Conservation (phyloP, 306 rosid genomes). For the Mucuna pruriens region DNA sequence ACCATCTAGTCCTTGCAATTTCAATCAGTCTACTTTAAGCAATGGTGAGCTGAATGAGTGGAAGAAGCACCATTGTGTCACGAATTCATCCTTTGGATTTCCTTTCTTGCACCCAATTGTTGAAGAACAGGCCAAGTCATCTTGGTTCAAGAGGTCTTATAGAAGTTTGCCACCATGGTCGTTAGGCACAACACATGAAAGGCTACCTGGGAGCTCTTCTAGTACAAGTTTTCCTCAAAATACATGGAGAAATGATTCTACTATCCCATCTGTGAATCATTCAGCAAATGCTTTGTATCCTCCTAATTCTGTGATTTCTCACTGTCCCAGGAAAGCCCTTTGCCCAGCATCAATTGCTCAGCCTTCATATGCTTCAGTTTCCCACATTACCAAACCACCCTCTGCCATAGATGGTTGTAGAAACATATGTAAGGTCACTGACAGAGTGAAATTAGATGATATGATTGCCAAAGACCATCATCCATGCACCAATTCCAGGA, state of each 20-base stretch:
- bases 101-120: constrained; percentile 61
- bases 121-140: constrained; percentile 51
- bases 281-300: constrained; percentile 47
- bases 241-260: constrained; percentile 42
- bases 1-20: constrained; percentile 46
- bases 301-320: constrained; percentile 42
- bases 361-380: constrained; percentile 46
- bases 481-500: constrained; percentile 49
- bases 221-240: constrained; percentile 46
- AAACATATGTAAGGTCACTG: constrained; percentile 47
- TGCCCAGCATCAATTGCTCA: constrained; percentile 45
- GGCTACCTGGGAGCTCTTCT: constrained; percentile 37
- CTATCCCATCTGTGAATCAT: constrained; percentile 44
- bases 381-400: constrained; percentile 43
- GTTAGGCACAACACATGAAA: constrained; percentile 50
- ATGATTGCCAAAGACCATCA: constrained; percentile 48
- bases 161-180: constrained; percentile 61
- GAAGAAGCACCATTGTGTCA: constrained; percentile 42
- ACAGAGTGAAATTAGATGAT: constrained; percentile 52
- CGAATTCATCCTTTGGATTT: constrained; percentile 50
- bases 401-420: constrained; percentile 43
- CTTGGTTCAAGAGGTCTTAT: constrained; percentile 51
- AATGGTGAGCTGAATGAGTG: constrained; percentile 45
- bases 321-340: constrained; percentile 44
- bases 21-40: constrained; percentile 38